phyloP scores from a whole-genome alignment of 2,329 filamentous ascomycete genomes.

The Phoma sp. region DNA sequence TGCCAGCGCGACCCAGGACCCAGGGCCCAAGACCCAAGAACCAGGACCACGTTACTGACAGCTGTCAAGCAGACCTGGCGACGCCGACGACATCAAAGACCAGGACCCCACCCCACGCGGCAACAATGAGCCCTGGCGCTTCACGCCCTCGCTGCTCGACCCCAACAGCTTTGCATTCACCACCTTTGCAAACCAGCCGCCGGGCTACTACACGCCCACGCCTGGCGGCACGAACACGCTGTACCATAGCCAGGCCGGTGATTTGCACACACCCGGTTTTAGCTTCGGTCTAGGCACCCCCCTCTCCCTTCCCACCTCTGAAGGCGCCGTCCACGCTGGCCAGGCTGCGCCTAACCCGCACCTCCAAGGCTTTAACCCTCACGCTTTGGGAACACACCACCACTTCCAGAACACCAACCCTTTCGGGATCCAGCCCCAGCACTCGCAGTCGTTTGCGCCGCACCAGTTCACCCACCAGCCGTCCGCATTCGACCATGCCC shows the following conservation, averaged over 20 bases:
- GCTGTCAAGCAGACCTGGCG: constrained; percentile 49
- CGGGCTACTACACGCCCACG: constrained; percentile 87
- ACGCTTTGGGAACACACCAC: constrained; percentile 45
- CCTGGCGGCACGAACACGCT: constrained; percentile 79
- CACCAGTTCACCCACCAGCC: constrained; percentile 82
- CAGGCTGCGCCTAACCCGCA: constrained; percentile 55
- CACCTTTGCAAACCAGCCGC: constrained; percentile 77
- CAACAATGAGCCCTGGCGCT: constrained; percentile 80
- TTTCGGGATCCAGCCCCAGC: constrained; percentile 64
- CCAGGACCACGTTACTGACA: constrained; percentile 14
- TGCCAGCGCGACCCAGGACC: too few relatives aligned
- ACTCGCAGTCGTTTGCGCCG: constrained; percentile 68
- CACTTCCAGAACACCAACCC: constrained; percentile 71
- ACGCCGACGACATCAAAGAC: constrained; percentile 67
- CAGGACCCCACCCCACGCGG: constrained; percentile 83
- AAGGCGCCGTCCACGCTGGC: constrained; percentile 67
- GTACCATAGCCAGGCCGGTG: constrained; percentile 82
- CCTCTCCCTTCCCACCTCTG: constrained; percentile 77
- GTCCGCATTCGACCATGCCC: constrained; percentile 70
- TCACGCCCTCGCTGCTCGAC: constrained; percentile 88
- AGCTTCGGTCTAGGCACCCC: constrained; percentile 79
- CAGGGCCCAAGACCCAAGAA: background rate
- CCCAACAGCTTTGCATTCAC: constrained; percentile 82
- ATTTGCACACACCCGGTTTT: constrained; percentile 82
- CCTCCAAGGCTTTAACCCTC: constrained; percentile 69